Evolutionary conservation across 164 flowering plant genomes (phyloP), one percentile per base, ranked within the genome.

Genomic region (Piper betle): DNA sequence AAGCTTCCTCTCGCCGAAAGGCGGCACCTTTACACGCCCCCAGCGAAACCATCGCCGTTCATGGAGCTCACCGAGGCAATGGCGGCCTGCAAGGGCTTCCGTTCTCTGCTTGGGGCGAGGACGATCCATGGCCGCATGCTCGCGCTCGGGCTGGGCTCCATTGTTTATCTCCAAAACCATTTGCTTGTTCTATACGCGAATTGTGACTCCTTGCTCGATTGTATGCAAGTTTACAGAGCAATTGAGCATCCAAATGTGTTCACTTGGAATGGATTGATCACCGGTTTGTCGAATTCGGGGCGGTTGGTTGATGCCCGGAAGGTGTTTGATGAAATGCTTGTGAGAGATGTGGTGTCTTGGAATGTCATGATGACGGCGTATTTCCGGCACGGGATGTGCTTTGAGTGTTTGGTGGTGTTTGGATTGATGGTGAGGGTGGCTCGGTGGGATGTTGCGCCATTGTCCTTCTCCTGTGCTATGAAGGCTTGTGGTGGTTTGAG

Each of bases 241-340:
- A 77, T 72, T 17, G 5, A 62, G 40, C 37, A 46, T 40, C 79
- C 61, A 33, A 76, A 79, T 68, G 75, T 79, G 13, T 74, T 72
- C 61, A 75, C 72, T 52, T 78, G 75, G 73, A 80, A 80, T 43
- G 72, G 71, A 0, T 64, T 80, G 75, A 69, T 81, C 40, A 62
- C 37, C 64, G 81, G 71, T 39, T 66, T 69, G 4, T 67, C 69
- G 0, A 66, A 60, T 41, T 67, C 53, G n/a, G 80, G 77, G 33
- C 59, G 53, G 20, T 42, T 81, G 42, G 20, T 17, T 7, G 74
- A 66, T 19, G 80, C 82, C 3, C 63, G 66, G 63, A 55, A 63
- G 12, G 0, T 80, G 77, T 82, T 82, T 42, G 80, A 75, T 5
- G 76, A 78, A 78, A 80, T 82, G 80, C 79, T 79, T 16, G 70